A percentile compares a stretch with the other conserved stretches of the same genome.
These are phyloP conservation scores for Wickerhamomyces chaumierensis DNA, from an alignment of 805 yeast genomes.

Conservation along the genomic window DNA sequence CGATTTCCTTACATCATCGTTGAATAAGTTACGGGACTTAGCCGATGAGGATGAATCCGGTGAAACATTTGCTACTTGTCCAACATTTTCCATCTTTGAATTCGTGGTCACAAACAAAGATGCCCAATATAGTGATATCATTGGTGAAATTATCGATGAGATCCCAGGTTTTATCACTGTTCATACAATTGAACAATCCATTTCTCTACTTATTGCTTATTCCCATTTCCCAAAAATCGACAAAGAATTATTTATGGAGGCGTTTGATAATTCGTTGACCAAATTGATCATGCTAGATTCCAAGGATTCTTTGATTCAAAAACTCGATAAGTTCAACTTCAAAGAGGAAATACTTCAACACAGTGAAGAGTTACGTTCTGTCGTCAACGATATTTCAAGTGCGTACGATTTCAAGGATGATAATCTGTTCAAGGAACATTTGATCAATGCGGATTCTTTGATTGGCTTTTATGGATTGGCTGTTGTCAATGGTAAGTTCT, in stretches of 20 bases:
- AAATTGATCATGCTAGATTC: conserved; percentile 13
- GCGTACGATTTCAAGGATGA: conserved; percentile 19
- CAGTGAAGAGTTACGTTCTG: conserved; percentile 12
- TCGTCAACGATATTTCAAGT: conserved; percentile 15
- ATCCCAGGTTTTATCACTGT: conserved; percentile 24
- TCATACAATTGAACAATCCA: conserved; percentile 20
- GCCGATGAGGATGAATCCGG: conserved; percentile 12
- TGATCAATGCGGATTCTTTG: conserved; percentile 25
- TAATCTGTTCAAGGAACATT: conserved; percentile 17
- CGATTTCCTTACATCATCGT: conserved; percentile 2
- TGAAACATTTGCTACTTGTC: conserved; percentile 9
- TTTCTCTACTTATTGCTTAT: conserved; percentile 22
- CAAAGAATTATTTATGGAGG: conserved; percentile 14
- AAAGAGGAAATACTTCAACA: conserved; percentile 11
- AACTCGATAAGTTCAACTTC: conserved; percentile 22
- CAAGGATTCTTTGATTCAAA: conserved; percentile 18
- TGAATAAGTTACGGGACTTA: conserved; percentile 2
- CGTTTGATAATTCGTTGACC: conserved; percentile 21
- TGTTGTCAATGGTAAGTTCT: conserved; percentile 8
- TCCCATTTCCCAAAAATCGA: conserved; percentile 18
- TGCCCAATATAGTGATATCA: conserved; percentile 12
- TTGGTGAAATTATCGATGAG: conserved; percentile 23
- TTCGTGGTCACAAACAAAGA: conserved; percentile 17
- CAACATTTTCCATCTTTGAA: conserved; percentile 19
- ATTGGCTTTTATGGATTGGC: conserved; percentile 23